Base-by-base conservation (phyloP, 2,329 filamentous ascomycete species). In the Pseudogymnoascus sp. region DNA sequence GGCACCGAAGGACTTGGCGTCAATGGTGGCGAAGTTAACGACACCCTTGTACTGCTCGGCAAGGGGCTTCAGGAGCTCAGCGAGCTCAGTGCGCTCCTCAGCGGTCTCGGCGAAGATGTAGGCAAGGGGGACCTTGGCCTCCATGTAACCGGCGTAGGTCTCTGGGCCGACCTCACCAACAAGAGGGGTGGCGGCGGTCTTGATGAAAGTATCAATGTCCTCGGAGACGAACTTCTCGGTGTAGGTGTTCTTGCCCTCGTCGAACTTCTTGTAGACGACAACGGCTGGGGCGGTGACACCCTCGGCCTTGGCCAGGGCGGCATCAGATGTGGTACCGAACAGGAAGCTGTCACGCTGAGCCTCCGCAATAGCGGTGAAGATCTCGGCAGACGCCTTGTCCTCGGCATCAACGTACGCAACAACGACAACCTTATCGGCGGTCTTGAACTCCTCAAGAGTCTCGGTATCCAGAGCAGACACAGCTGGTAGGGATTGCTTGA, bases 11-110 rank as follows among this genome's bases (percentile, higher is more conserved):
- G 89, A 78, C 82, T 90, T 91, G 70, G 95, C 93, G 75, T 99
- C 95, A 72, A 99, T 97, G 73, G 92, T 97, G 69, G 93, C 95
- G 76, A 99, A 96, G 88, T 96, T 97, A 82, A 99, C 86, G 77
- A 86, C 87, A 78, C 95, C 93, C 80, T 93, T 93, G 83, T 92
- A 86, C 81, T 93, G 89, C 81, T 96, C 85, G 66, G 95, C 95
- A 69, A 99, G 78, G 69, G 90, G 83, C 83, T 92, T 96, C 73
- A 99, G 83, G 67, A 85, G 81, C 68, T 88, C 85, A 70, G 88
- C 81, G 69, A 96, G 86, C 73, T 86, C 80, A 74, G 88, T 85
- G 72, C 95, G 93, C 84, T 96, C 92, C 80, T 97, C 93, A 29
- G 84, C 76, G 54, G 90, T 93, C 81, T 97, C 93, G 68, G 93